phyloP scores from a whole-genome alignment of 495 filamentous ascomycete species.

The Aspergillus sclerotioniger region DNA sequence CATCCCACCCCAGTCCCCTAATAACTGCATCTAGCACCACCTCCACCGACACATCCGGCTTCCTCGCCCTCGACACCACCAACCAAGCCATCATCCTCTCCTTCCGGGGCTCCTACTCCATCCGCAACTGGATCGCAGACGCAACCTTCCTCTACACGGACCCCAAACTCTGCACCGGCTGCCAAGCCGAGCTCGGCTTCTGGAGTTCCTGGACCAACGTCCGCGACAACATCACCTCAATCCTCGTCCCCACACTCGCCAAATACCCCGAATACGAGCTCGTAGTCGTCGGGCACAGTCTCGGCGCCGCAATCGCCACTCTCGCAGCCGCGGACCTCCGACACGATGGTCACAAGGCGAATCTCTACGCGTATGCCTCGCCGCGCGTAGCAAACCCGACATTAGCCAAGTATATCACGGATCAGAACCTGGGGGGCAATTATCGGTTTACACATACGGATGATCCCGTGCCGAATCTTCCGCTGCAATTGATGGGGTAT shows the following conservation, averaged over 20 bases:
- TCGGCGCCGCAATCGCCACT: slow-evolving; percentile 61
- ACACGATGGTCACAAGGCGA: slow-evolving; percentile 35
- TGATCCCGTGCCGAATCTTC: slow-evolving; percentile 63
- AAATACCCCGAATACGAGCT: slow-evolving; percentile 50
- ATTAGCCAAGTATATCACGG: slow-evolving; percentile 52
- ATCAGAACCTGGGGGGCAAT: slow-evolving; percentile 44
- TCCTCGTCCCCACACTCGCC: slow-evolving; percentile 30
- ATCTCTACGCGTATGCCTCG: slow-evolving; percentile 64
- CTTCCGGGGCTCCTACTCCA: slow-evolving; percentile 62
- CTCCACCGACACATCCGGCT: slow-evolving; percentile 61
- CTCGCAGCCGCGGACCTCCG: slow-evolving; percentile 59
- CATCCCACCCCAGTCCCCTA: too few species aligned
- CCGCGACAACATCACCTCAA: slow-evolving; percentile 31
- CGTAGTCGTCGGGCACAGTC: slow-evolving; percentile 59
- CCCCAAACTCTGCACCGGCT: slow-evolving; percentile 47
- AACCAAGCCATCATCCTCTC: slow-evolving; percentile 59
- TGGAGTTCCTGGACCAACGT: slow-evolving; percentile 50
- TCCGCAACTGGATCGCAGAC: slow-evolving; percentile 67
- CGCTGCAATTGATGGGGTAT: slow-evolving; percentile 54
- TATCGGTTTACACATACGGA: slow-evolving; percentile 63
- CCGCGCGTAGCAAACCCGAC: slow-evolving; percentile 59
- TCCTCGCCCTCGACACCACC: slow-evolving; percentile 59
- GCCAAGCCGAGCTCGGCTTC: slow-evolving; percentile 53
- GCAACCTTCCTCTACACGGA: slow-evolving; percentile 36
- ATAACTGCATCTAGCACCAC: slow-evolving; percentile 40